Conservation (phyloP, 2,329 filamentous ascomycete genomes). For the Boeremia lycopersici region DNA sequence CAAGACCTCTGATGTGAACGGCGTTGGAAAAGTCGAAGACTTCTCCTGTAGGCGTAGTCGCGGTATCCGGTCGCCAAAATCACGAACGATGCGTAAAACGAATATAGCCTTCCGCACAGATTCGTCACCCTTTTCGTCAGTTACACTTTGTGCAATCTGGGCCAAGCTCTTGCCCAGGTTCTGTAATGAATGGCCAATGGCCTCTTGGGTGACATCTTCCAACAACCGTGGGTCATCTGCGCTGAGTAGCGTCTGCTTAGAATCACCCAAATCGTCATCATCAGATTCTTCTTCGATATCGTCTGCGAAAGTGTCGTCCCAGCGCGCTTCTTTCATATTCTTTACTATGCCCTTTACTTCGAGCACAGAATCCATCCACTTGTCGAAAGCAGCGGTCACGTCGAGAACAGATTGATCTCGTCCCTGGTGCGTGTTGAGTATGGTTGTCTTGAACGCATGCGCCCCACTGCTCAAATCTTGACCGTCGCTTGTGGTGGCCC, state of each 20-base stretch:
- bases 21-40: constrained; percentile 30
- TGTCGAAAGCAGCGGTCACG: constrained; percentile 68
- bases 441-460: constrained; percentile 68
- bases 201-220: constrained; percentile 62
- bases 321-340: constrained; percentile 69
- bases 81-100: constrained; percentile 73
- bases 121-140: constrained; percentile 53
- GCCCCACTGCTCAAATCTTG: constrained; percentile 71
- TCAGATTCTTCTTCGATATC: constrained; percentile 73
- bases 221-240: constrained; percentile 72
- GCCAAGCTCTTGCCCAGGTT: constrained; percentile 63
- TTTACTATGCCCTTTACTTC: constrained; percentile 68
- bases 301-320: constrained; percentile 77
- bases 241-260: constrained; percentile 70
- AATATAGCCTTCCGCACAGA: constrained; percentile 60
- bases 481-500: constrained; percentile 69
- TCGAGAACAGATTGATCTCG: constrained; percentile 69
- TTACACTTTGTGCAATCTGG: constrained; percentile 60
- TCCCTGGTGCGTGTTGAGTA: constrained; percentile 74
- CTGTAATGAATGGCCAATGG: constrained; percentile 63
- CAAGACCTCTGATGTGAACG: constrained; percentile 59
- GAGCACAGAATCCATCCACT: constrained; percentile 77
- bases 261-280: constrained; percentile 73
- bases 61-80: constrained; percentile 66
- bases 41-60: constrained; percentile 39